Base-by-base conservation (phyloP, 2,329 filamentous ascomycete genomes). In the Penicillium thymicola region DNA sequence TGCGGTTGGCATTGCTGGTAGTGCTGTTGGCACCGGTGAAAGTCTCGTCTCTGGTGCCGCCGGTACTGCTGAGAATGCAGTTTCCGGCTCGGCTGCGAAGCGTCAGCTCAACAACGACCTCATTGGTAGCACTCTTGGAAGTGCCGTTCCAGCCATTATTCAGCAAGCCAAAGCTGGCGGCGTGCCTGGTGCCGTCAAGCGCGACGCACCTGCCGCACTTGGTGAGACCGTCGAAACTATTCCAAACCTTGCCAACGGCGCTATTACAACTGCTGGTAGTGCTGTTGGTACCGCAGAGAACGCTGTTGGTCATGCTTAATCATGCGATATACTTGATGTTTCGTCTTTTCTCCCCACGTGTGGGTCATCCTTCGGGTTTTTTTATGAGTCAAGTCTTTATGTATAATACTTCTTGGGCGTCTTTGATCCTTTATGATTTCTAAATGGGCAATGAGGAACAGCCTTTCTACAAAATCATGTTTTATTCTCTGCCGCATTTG, bases 11-110 rank as follows among this genome's bases (percentile, higher is more conserved):
- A 54, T 59, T 11, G 53, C 41, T 30, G 58, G 57, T 8, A 58
- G 56, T 13, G 55, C 51, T 23, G 60, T 53, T n/a, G 60, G 62
- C 23, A 62, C 63, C 10, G 60, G 36, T 1, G 59, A 61, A 48
- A 63, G 51, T 40, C 58, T 57, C 4, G 34, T 42, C 14, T 52
- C 32, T 34, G 32, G 32, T 34, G 32, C 6, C 14, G 32, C 32
- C 16, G 32, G 55, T 14, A 62, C 63, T 10, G 64, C 58, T 5
- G 59, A 66, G 28, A 51, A 43, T 18, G 28, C 51, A 3, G 55
- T 59, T 14, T 36, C 51, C 14, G 16, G 32, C 3, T 2, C 18
- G 3, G 6, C 32, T 1, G 4, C 10, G 5, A 48, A 48, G 16
- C 45, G 45, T 27, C 11, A 21, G 3, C 11, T 32, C 18, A 45